Conservation (phyloP, 345 rosid genomes). For the Citrus unshiu region DNA sequence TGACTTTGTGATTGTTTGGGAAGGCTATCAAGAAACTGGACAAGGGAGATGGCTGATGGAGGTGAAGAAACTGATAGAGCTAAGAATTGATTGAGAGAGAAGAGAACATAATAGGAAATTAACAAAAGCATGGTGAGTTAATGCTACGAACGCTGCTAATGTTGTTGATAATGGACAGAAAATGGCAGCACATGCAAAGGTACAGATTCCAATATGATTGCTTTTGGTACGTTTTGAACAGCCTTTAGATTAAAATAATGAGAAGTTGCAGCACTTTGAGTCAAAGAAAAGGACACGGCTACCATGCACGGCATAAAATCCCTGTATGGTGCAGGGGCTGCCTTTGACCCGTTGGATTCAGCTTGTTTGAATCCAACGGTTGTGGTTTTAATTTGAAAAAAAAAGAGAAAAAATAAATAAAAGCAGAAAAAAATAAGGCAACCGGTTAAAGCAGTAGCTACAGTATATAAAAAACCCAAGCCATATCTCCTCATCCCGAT, state of each 20-base stretch:
- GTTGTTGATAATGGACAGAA: neutral
- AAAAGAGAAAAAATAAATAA: too few relatives aligned
- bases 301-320: too few relatives aligned
- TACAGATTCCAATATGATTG: constrained; percentile 3
- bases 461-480: too few relatives aligned
- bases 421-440: too few relatives aligned
- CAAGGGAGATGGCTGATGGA: constrained; percentile 26
- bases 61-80: constrained; percentile 17
- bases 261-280: constrained; percentile 3
- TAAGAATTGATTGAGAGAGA: constrained; percentile 1
- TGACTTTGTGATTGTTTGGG: constrained; percentile 24
- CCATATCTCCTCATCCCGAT: too few relatives aligned
- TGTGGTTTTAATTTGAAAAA: too few relatives aligned
- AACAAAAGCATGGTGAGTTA: constrained; percentile 13
- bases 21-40: constrained; percentile 30
- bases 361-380: too few relatives aligned
- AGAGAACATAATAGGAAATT: constrained; percentile 10
- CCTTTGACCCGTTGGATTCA: too few relatives aligned
- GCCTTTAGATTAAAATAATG: neutral
- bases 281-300: too few relatives aligned
- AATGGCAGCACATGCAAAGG: constrained; percentile 8
- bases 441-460: too few relatives aligned
- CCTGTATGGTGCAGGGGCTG: too few relatives aligned
- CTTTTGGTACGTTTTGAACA: neutral
- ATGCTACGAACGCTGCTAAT: neutral